Base-by-base conservation (phyloP, 2,329 filamentous ascomycete species). In the Nothopassalora personata region DNA sequence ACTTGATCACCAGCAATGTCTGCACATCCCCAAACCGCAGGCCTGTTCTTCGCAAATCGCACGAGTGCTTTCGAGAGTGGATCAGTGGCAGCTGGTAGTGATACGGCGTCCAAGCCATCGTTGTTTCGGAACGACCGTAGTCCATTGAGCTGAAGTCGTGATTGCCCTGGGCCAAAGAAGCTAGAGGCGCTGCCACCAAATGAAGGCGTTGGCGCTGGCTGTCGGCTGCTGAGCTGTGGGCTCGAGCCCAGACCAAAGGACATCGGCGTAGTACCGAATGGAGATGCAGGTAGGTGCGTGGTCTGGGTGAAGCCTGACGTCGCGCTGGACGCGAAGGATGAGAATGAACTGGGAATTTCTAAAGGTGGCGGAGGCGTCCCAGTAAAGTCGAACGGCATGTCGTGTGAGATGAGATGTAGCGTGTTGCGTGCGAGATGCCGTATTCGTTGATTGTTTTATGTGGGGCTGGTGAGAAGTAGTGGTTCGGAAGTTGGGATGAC, bases 361-460 rank as follows among this genome's bases (percentile, higher is more conserved):
- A 54, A 28, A 30, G 39, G 43, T 30, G 53, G 46, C 27, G 57
- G 62, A 46, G 47, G 57, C 48, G 51, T 51, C 53, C 60, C 60
- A 18, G 49, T 63, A 39, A 62, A 64, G 54, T 64, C 60, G 60
- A 64, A 64, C 33, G 53, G 53, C 62, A 64, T 64, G 4, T 28
- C 57, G 52, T 31, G 5, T 15, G 27, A 19, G 8, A 11, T 34
- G 31, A 5, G 46, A 13, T 28, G 46, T 49, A 19, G 18, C 13
- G 52, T 33, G 5, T 15, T 49, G 46, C 10, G 31, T 34, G 31
- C 18, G 46, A 13, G 8, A 19, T 49, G 46, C 3, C 13, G 23
- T 23, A 23, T 23, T 1, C 23, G 23, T 23, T 23, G 23, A 3
- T 46, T 8, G 43, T 23, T n/a, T 7, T n/a, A 46, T 10, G 39